Evolutionary conservation across 2,329 filamentous ascomycete species (phyloP).

Genomic region (Alternaria sp.): DNA sequence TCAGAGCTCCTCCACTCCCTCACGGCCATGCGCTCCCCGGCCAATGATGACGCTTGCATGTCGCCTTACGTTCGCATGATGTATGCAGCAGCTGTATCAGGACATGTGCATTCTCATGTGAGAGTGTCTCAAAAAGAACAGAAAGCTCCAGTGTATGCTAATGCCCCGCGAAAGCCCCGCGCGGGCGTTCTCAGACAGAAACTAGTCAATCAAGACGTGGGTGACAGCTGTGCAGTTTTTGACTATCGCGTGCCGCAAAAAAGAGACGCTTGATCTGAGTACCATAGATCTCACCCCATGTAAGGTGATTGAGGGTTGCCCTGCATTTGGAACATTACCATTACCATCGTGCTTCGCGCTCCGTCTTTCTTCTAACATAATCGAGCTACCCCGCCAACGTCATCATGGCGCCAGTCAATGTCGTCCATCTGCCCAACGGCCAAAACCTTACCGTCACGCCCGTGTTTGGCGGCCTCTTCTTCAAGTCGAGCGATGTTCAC

Average conservation of each 20-base stretch:
- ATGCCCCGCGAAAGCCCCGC: slow-evolving; percentile 18
- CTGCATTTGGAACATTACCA: slow-evolving; percentile 2
- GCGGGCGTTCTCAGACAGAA: slow-evolving; percentile 18
- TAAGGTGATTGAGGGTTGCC: slow-evolving; percentile 18
- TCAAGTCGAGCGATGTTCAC: slow-evolving; percentile 79
- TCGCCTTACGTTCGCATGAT: not conserved
- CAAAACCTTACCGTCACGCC: slow-evolving; percentile 81
- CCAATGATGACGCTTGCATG: slow-evolving; percentile 19
- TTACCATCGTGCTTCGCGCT: slow-evolving; percentile 1
- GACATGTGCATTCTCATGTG: not conserved
- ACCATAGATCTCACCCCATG: slow-evolving; percentile 25
- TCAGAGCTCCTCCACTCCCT: slow-evolving; percentile 20
- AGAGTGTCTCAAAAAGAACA: not conserved
- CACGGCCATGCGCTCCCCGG: slow-evolving; percentile 1
- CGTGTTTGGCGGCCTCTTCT: slow-evolving; percentile 89
- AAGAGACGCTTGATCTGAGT: not conserved
- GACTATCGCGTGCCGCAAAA: slow-evolving; percentile 21
- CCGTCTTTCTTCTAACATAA: slow-evolving; percentile 3
- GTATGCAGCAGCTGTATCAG: not conserved
- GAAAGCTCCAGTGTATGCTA: not conserved
- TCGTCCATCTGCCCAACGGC: slow-evolving; percentile 83
- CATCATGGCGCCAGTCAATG: slow-evolving; percentile 51
- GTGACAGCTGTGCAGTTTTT: slow-evolving; percentile 23
- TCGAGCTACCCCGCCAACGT: slow-evolving; percentile 36
- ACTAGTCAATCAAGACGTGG: slow-evolving; percentile 10